Conservation (phyloP, 1,284 basidiomycete species). For the Malassezia brasiliensis region DNA sequence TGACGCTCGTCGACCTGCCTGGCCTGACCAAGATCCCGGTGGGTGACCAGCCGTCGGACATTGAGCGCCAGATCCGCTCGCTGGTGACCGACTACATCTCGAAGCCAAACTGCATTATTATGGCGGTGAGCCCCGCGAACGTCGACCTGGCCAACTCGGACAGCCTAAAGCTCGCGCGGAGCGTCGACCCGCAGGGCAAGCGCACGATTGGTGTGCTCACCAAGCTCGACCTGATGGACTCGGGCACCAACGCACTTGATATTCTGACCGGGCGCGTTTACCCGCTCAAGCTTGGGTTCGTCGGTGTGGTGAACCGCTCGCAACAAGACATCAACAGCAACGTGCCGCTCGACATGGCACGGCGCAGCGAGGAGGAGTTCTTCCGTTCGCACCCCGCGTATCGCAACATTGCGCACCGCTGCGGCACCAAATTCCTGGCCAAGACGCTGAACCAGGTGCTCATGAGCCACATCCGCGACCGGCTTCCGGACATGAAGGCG, state of each 20-base stretch:
- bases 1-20: constrained; percentile 91
- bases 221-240: constrained; percentile 95
- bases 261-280: constrained; percentile 89
- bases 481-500: constrained; percentile 99
- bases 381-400: constrained; percentile 84
- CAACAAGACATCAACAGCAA: constrained; percentile 78
- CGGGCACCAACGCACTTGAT: constrained; percentile 74
- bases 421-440: constrained; percentile 88
- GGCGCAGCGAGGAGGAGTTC: constrained; percentile 79
- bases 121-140: constrained; percentile 97
- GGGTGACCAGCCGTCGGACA: constrained; percentile 77
- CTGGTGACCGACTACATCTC: constrained; percentile 95
- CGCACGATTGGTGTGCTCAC: constrained; percentile 96
- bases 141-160: constrained; percentile 98
- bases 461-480: constrained; percentile 95
- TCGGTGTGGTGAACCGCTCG: constrained; percentile 72
- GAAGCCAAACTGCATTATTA: constrained; percentile 91
- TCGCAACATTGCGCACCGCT: constrained; percentile 82
- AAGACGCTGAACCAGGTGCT: constrained; percentile 64
- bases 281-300: constrained; percentile 88
- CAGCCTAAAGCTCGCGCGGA: constrained; percentile 73
- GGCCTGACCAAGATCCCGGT: constrained; percentile 72
- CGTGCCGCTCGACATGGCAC: constrained; percentile 74
- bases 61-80: constrained; percentile 80
- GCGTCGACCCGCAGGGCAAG: constrained; percentile 84